Evolutionary conservation across 1,284 basidiomycete species (phyloP).

Genomic region (Ustilago cynodontis): DNA sequence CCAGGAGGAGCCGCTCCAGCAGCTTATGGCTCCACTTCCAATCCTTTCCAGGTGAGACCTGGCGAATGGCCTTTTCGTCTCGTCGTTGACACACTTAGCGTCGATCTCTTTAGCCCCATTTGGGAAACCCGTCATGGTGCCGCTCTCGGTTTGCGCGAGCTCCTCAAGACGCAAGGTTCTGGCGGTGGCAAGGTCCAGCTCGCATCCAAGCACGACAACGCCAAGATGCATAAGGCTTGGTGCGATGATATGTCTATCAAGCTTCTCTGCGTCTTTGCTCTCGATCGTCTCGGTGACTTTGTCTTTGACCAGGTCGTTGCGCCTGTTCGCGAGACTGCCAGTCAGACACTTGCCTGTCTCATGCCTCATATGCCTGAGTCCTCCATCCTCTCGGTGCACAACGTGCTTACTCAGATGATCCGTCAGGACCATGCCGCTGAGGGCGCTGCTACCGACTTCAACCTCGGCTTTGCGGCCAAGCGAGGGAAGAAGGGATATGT

Average conservation of each 20-base stretch:
- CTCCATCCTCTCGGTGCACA: slow-evolving; percentile 83
- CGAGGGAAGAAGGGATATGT: slow-evolving; percentile 76
- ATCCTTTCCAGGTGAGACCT: slow-evolving; percentile 70
- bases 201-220: slow-evolving; percentile 42
- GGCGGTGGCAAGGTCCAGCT: slow-evolving; percentile 77
- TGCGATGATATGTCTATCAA: slow-evolving; percentile 88
- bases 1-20: slow-evolving; percentile 30
- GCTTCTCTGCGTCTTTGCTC: slow-evolving; percentile 89
- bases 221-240: slow-evolving; percentile 79
- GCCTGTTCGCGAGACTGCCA: slow-evolving; percentile 95
- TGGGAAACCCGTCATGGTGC: slow-evolving; percentile 98
- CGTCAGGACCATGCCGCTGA: slow-evolving; percentile 78
- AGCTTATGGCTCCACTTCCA: slow-evolving; percentile 43
- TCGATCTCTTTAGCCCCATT: slow-evolving; percentile 83
- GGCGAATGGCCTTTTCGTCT: slow-evolving; percentile 91
- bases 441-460: slow-evolving; percentile 24
- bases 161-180: slow-evolving; percentile 86
- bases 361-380: slow-evolving; percentile 83
- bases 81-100: slow-evolving; percentile 82
- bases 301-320: slow-evolving; percentile 97
- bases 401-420: slow-evolving; percentile 91
- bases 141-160: slow-evolving; percentile 88
- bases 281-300: slow-evolving; percentile 98
- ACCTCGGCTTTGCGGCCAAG: slow-evolving; percentile 69
- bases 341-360: slow-evolving; percentile 91